These are phyloP conservation scores for Lichtheimia corymbifera DNA, from an alignment of 371 early-diverging fungal species.

Conservation along the genomic window DNA sequence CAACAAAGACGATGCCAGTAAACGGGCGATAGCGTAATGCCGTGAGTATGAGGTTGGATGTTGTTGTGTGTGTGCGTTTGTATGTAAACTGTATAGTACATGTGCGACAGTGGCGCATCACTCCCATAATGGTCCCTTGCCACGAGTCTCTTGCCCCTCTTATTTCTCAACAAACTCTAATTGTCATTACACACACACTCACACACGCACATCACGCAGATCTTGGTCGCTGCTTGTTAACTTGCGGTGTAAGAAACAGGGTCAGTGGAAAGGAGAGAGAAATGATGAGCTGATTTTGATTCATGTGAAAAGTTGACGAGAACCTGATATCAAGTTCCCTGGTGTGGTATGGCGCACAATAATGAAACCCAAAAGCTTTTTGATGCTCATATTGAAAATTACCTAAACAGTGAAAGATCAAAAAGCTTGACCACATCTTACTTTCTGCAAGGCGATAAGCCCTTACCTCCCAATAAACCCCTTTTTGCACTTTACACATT, in stretches of 20 bases:
- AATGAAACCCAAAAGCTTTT: neutral
- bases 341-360: neutral
- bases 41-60: too few relatives aligned
- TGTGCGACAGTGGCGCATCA: slow-evolving; percentile 5
- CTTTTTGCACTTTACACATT: neutral
- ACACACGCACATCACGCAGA: neutral
- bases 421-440: neutral
- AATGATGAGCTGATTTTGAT: neutral
- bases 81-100: neutral
- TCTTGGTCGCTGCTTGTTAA: too few relatives aligned
- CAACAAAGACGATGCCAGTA: too few relatives aligned
- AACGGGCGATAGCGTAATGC: too few relatives aligned
- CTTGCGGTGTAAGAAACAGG: too few relatives aligned
- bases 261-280: neutral
- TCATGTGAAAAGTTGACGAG: neutral
- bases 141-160: neutral
- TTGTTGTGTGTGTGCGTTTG: too few relatives aligned
- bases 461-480: neutral
- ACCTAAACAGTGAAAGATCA: slow-evolving; percentile 1
- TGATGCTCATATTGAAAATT: neutral
- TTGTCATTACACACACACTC: neutral
- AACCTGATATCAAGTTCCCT: slow-evolving; percentile 1
- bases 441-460: neutral
- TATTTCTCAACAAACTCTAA: neutral
- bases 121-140: neutral